Base-by-base conservation (phyloP, 2,329 filamentous ascomycete species). In the Didymella lethalis region DNA sequence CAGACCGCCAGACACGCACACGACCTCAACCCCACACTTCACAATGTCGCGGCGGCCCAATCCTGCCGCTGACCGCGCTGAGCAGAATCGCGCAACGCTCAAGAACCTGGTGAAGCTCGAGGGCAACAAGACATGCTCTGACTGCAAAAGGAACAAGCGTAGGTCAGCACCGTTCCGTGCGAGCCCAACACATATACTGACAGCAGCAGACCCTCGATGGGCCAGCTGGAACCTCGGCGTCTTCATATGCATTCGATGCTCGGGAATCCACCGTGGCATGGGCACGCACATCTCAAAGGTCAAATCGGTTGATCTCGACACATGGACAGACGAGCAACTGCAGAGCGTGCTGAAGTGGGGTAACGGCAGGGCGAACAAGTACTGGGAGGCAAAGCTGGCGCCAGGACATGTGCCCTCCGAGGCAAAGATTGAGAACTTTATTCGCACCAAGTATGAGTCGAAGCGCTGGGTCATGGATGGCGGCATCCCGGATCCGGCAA, bases 381-480 rank as follows among this genome's bases (percentile, higher is more conserved):
- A 98, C 78, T 99, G 94, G 94, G 96, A 99, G 80, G 87, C 91
- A 63, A 99, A 98, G 81, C 81, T 99, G 72, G 93, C 94, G 2
- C 81, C 90, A 14, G 93, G 93, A 59, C 95, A 99, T 79, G 88
- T 94, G 46, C 95, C 95, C 1, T 97, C 94, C 23, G 96, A 99
- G 82, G 86, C 91, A 67, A 99, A 99, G 85, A 98, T 99, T 70
- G 95, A 99, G 85, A 99, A 98, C 83, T 99, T 99, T 75, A 98
- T 99, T 71, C 89, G 95, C 67, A 99, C 96, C 56, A 99, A 99
- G 80, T 99, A 99, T 79, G 95, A 99, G 78, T 90, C 95, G 53
- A 98, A 97, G 86, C 86, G 96, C 81, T 99, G 95, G 95, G 90
- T 93, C n/a, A 98, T 98, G 93, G 95, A 99, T 61, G 95, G 95